These are phyloP conservation scores for Cryptosporidium tyzzeri DNA, from an alignment of 169 alveolate genomes.

Conservation along the genomic window DNA sequence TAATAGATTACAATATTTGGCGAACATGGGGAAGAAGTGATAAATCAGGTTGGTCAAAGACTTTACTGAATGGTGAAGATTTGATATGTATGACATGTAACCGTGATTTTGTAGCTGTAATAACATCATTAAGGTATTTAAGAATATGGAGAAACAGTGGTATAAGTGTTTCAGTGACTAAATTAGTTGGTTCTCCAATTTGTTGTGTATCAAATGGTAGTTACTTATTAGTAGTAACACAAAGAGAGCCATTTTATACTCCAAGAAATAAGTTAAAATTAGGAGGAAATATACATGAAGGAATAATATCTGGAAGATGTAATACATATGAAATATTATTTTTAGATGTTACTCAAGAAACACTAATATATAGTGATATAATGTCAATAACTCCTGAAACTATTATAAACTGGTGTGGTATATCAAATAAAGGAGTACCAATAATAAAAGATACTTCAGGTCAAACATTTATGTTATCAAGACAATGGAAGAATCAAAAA, in stretches of 20 bases:
- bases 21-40: conserved; percentile 76
- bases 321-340: conserved; percentile 47
- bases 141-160: conserved; percentile 76
- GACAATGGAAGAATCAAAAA: conserved; percentile 65
- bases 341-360: conserved; percentile 19
- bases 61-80: conserved; percentile 39
- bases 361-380: conserved; percentile 29
- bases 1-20: conserved; percentile 58
- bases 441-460: conserved; percentile 69
- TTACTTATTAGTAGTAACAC: conserved; percentile 61
- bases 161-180: conserved; percentile 20
- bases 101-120: conserved; percentile 43
- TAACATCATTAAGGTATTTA: conserved; percentile 71
- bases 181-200: conserved; percentile 45
- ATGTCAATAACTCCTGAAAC: conserved; percentile 68
- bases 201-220: conserved; percentile 69
- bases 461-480: conserved; percentile 45
- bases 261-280: neutral
- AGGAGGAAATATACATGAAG: neutral
- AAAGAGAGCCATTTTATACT: conserved; percentile 62
- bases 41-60: conserved; percentile 64
- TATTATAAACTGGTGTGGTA: conserved; percentile 62
- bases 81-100: conserved; percentile 58
- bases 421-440: conserved; percentile 52
- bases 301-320: conserved; percentile 43